A percentile compares a stretch with the other conserved stretches of the same genome.
Conservation (phyloP, 1,284 basidiomycete genomes). For the Boletus mariae region DNA sequence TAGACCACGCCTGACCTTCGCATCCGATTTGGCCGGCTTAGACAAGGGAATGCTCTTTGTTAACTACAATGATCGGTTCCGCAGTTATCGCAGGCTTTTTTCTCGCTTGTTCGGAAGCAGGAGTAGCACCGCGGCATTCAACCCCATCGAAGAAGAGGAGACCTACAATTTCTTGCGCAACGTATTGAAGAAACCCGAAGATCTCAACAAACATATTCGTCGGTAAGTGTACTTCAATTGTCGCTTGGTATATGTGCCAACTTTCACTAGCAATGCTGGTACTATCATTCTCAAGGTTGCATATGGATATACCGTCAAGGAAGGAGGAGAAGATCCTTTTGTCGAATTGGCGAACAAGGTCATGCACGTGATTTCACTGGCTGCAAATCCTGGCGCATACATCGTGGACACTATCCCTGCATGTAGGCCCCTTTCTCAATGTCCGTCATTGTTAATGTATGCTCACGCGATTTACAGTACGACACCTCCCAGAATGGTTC, state of each 20-base stretch:
- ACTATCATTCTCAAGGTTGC: constrained; percentile 20
- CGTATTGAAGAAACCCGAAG: constrained; percentile 17
- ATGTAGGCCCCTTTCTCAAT: constrained; percentile 11
- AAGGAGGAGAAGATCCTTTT: constrained; percentile 24
- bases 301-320: constrained; percentile 26
- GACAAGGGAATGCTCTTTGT: constrained; percentile 19
- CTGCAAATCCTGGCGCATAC: constrained; percentile 22
- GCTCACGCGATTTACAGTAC: constrained; percentile 29
- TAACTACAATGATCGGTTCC: constrained; percentile 21
- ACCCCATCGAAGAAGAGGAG: constrained; percentile 23
- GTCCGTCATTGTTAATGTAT: not conserved
- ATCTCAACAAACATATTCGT: constrained; percentile 21
- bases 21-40: constrained; percentile 26
- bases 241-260: not conserved
- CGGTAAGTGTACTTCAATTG: not conserved
- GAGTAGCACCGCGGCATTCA: constrained; percentile 13
- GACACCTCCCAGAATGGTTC: constrained; percentile 46
- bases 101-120: constrained; percentile 29
- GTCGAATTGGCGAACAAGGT: constrained; percentile 23
- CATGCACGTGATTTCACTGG: constrained; percentile 13
- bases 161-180: constrained; percentile 24
- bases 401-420: constrained; percentile 32
- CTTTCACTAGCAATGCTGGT: constrained; percentile 10
- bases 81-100: constrained; percentile 19
- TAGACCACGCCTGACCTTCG: constrained; percentile 26